Evolutionary conservation across 768 basidiomycete genomes (phyloP), one percentile per base, ranked within the genome.

Genomic region (Sutorius australiensis): DNA sequence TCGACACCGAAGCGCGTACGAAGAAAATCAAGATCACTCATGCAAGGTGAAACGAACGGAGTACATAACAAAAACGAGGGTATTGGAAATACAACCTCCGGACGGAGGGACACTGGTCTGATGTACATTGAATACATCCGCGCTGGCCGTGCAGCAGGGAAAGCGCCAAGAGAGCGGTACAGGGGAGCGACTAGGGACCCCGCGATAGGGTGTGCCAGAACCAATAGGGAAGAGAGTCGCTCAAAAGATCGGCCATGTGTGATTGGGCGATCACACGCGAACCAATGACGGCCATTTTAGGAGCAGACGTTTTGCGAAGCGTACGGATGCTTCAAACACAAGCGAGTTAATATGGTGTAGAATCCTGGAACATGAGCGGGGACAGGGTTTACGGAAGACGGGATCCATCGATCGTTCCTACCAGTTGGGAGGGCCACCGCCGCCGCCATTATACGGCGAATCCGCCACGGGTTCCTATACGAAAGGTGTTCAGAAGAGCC

Each of bases 391-490:
- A 65, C 62, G 45, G 48, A 51, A 21, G 17, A 33, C 19, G 24
- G 38, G 37, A 6, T 14, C 24, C 36, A 10, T 30, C 16, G 30
- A 33, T 41, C 38, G 33, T 31, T 16, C 45, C 55, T 57, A 67
- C 68, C 69, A 69, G 63, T 69, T 63, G 6, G 64, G 54, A 38
- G 50, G 38, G 14, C 50, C 44, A 1, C 48, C 24, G 24, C 24
- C 24, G 24, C 24, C 24, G 24, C 24, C 24, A 24, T 24, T 24
- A 4, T 24, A 24, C 4, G 24, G 24, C 24, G 24, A 24, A 2
- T 24, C 24, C 24, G 24, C 24, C 24, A 24, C 24, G 24, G 24
- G 24, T 24, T 24, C 24, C 65, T 67, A 37, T 42, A 36, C 11
- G 43, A 10, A 3, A 33, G 4, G 6, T 27, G 1, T 16, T 68